Base-by-base conservation (phyloP, 768 basidiomycete species). In the Phlegmacium glaucopus region DNA sequence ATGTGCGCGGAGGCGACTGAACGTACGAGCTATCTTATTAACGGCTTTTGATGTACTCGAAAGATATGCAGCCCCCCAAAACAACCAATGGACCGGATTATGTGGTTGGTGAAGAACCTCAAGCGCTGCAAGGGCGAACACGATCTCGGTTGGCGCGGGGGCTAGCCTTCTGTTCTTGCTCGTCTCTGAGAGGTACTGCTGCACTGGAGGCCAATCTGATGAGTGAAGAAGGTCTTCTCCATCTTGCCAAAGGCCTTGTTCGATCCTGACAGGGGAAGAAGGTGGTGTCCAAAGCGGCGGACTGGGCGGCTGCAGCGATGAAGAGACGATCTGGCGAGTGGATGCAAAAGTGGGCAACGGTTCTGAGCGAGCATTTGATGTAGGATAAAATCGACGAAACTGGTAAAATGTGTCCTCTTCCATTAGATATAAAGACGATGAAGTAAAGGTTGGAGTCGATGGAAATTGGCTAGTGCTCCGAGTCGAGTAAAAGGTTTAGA, bases 41-140 rank as follows among this genome's bases (percentile, higher is more conserved):
- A 86, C 77, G 46, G 74, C 59, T n/a, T 62, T 61, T 12, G 80
- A 80, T 13, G 79, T 82, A 17, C 61, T 61, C 47, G 58, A 61
- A 58, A 75, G 77, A 55, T 71, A 68, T 40, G 71, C 72, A 50
- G 69, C 71, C 39, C 71, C 74, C 84, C 84, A 86, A 59, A 86
- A 77, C n/a, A 79, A 63, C 76, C 79, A 79, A 55, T 84, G 82
- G 6, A 74, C 77, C 11, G 75, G 75, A 60, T 83, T 75, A 26
- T 71, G 68, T 12, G 76, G 76, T 40, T 70, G 67, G 55, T 79
- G 74, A 53, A 83, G 75, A 10, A 85, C 77, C 9, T 75, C 72
- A 50, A 86, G 75, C 2, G 83, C 84, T 4, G 77, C 79, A 44
- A 86, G 76, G 22, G 76, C 73, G 50, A 81, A 74, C 47, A 83